Conservation (phyloP, 1,284 basidiomycete species). For the Boletus coffeatus region DNA sequence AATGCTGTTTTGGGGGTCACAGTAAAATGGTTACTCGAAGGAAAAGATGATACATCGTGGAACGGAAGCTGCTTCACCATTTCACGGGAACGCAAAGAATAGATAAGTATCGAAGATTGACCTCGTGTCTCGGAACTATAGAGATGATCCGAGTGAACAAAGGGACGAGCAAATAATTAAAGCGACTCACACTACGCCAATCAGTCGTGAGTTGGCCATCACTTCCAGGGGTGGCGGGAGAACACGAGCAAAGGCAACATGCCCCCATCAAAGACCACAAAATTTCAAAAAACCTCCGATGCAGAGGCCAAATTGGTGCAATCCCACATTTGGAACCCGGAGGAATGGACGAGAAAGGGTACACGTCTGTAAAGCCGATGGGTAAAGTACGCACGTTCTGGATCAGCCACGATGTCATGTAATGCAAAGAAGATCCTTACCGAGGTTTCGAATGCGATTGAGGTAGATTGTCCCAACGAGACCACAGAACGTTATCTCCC, state of each 20-base stretch:
- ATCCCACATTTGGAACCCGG: slow-evolving; percentile 67
- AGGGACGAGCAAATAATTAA: background rate
- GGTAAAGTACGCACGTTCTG: slow-evolving; percentile 9
- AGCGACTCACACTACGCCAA: slow-evolving; percentile 53
- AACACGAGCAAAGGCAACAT: slow-evolving; percentile 40
- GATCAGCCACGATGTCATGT: background rate
- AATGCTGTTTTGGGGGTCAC: no score
- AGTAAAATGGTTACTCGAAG: no score
- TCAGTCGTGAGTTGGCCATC: slow-evolving; percentile 33
- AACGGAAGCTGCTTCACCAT: no score
- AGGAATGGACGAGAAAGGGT: slow-evolving; percentile 53
- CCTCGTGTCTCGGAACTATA: no score
- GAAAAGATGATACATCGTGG: no score
- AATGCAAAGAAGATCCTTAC: slow-evolving; percentile 13
- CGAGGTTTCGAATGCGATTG: background rate
- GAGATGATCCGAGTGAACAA: slow-evolving; percentile 1
- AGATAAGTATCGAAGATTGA: no score
- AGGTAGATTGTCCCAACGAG: no score
- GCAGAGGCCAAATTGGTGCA: slow-evolving; percentile 52
- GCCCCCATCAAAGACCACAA: no score
- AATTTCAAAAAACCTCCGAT: slow-evolving; percentile 27
- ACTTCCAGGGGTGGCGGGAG: slow-evolving; percentile 39
- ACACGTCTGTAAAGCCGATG: slow-evolving; percentile 36
- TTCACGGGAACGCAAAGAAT: no score
- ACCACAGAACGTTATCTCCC: no score